phyloP scores from a whole-genome alignment of 345 rosid species.

The Heritiera littoralis region DNA sequence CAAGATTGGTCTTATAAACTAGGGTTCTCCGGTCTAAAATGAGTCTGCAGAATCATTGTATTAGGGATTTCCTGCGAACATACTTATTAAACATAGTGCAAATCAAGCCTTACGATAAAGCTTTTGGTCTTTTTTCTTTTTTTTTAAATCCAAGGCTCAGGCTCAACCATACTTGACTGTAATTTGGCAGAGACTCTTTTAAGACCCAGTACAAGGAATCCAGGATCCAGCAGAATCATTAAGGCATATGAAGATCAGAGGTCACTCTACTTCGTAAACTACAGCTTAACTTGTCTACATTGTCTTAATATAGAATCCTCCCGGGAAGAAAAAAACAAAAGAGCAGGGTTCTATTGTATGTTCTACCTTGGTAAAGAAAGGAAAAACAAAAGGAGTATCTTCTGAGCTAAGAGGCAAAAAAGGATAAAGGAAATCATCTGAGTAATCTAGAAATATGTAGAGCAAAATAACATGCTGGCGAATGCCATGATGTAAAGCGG shows the following conservation, averaged over 20 bases:
- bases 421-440: not conserved
- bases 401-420: not conserved
- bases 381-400: conserved; percentile 1
- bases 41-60: no score
- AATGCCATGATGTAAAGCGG: not conserved
- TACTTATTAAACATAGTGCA: not conserved
- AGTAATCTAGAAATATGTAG: conserved; percentile 15
- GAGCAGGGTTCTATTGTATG: not conserved
- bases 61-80: not conserved
- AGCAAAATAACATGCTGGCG: not conserved
- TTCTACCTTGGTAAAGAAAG: not conserved
- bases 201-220: not conserved
- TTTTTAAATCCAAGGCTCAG: not conserved
- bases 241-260: not conserved
- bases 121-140: not conserved
- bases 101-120: not conserved
- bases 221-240: not conserved
- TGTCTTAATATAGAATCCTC: not conserved
- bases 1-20: no score
- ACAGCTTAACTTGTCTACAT: not conserved
- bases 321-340: not conserved
- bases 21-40: no score
- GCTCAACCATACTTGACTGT: not conserved
- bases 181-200: not conserved
- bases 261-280: not conserved